These are phyloP conservation scores for Saccharomyces hybrid DNA, from an alignment of 1,139 yeast genomes.

Conservation along the genomic window DNA sequence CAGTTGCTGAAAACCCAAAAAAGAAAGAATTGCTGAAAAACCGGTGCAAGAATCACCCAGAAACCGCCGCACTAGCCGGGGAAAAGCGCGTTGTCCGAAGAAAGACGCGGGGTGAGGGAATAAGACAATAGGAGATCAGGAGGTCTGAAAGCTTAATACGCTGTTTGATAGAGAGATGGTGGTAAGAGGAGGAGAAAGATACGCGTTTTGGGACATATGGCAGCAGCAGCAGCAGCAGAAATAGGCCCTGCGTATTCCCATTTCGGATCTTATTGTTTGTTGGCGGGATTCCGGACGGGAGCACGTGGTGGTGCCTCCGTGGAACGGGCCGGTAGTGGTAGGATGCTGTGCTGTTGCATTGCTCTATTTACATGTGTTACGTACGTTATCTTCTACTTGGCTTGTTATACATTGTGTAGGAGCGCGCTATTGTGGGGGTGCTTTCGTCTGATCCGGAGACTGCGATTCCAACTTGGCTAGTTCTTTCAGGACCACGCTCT, in stretches of 20 bases:
- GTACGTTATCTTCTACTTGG: neutral
- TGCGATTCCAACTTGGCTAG: constrained; percentile 8
- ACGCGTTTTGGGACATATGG: neutral
- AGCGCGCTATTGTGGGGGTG: neutral
- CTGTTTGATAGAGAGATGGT: neutral
- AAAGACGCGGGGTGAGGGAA: constrained; percentile 1
- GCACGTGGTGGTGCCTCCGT: too few relatives aligned
- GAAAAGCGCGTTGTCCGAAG: neutral
- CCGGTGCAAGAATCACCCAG: neutral
- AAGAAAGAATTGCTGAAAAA: neutral
- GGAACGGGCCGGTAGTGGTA: too few relatives aligned
- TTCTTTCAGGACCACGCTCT: constrained; percentile 26
- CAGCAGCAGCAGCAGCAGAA: neutral
- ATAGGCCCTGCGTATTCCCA: neutral
- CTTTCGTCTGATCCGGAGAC: neutral
- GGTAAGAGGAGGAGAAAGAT: neutral
- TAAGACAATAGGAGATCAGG: neutral
- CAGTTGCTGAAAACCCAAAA: neutral
- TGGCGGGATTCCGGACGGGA: neutral
- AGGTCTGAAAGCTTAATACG: neutral
- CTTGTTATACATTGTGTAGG: neutral
- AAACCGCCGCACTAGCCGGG: neutral
- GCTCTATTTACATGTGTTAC: neutral
- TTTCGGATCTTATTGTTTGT: neutral
- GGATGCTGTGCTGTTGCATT: neutral